Conservation (phyloP, 1,139 yeast genomes). For the Chernovozyma sophiae-reginae region DNA sequence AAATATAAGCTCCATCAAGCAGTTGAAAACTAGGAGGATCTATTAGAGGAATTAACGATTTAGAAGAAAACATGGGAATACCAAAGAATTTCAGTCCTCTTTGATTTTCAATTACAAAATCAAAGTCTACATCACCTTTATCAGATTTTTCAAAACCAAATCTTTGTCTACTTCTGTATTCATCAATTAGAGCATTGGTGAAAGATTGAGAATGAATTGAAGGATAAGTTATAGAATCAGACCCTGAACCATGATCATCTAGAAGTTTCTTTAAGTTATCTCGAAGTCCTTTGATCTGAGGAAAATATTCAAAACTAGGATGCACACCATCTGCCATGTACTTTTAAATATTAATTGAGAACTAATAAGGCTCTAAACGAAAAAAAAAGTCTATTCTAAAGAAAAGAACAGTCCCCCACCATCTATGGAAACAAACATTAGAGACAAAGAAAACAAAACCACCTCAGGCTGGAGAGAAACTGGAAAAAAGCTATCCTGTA, state of each 20-base stretch:
- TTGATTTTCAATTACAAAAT: conserved; percentile 60
- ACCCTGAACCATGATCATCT: no score
- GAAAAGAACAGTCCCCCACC: no score
- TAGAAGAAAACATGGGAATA: conserved; percentile 53
- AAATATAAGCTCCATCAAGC: conserved; percentile 25
- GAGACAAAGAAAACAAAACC: no score
- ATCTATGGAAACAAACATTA: no score
- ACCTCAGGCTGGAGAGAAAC: no score
- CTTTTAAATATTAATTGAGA: no score
- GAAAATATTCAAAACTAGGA: conserved; percentile 9
- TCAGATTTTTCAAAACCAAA: conserved; percentile 4
- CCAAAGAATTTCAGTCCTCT: conserved; percentile 68
- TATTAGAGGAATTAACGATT: conserved; percentile 50
- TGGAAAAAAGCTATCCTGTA: no score
- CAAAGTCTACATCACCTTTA: conserved; percentile 19
- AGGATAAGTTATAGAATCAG: not conserved
- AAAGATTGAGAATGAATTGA: not conserved
- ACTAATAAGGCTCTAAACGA: no score
- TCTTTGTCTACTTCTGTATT: not conserved
- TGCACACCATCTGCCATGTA: not conserved
- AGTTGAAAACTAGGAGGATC: conserved; percentile 55
- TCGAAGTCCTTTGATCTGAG: conserved; percentile 9
- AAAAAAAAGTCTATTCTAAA: no score
- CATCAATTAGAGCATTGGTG: conserved; percentile 1
- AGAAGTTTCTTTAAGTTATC: not conserved